These are phyloP conservation scores for Rhodofomes roseus DNA, from an alignment of 1,284 basidiomycete genomes.

Conservation along the genomic window DNA sequence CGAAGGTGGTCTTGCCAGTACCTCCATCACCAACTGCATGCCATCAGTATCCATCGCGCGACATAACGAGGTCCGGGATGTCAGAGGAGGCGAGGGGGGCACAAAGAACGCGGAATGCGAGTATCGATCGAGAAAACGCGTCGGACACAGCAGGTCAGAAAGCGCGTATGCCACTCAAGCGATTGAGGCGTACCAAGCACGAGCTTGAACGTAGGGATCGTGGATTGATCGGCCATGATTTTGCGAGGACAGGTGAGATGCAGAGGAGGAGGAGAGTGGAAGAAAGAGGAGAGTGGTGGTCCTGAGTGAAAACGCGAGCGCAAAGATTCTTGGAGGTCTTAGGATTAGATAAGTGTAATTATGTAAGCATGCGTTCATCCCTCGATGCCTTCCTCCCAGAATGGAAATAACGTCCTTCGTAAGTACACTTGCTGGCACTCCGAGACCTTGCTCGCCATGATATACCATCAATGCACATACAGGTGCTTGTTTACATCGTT, in stretches of 20 bases:
- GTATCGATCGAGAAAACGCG: conserved; percentile 19
- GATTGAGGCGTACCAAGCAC: conserved; percentile 75
- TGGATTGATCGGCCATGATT: conserved; percentile 41
- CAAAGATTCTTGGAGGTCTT: conserved; percentile 19
- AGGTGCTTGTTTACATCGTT: too few relatives aligned
- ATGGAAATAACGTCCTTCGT: conserved; percentile 6
- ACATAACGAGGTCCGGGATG: neutral
- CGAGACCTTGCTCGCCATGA: too few relatives aligned
- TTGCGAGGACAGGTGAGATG: conserved; percentile 16
- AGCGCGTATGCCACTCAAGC: conserved; percentile 12
- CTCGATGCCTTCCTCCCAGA: neutral
- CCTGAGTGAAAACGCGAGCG: conserved; percentile 20
- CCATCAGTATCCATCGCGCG: conserved; percentile 21
- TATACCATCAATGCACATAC: too few relatives aligned
- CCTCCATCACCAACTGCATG: conserved; percentile 91
- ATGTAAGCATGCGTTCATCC: conserved; percentile 17
- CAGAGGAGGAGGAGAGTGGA: conserved; percentile 24
- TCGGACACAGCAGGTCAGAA: conserved; percentile 15
- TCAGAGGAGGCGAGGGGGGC: conserved; percentile 28
- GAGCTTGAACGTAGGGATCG: conserved; percentile 95
- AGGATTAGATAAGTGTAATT: conserved; percentile 21
- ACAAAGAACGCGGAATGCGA: conserved; percentile 11
- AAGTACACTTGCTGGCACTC: too few relatives aligned
- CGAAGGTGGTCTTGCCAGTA: conserved; percentile 97
- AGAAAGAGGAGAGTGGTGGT: conserved; percentile 22